Evolutionary conservation across 2,329 filamentous ascomycete genomes (phyloP).

Genomic region (Apiospora arundinis): DNA sequence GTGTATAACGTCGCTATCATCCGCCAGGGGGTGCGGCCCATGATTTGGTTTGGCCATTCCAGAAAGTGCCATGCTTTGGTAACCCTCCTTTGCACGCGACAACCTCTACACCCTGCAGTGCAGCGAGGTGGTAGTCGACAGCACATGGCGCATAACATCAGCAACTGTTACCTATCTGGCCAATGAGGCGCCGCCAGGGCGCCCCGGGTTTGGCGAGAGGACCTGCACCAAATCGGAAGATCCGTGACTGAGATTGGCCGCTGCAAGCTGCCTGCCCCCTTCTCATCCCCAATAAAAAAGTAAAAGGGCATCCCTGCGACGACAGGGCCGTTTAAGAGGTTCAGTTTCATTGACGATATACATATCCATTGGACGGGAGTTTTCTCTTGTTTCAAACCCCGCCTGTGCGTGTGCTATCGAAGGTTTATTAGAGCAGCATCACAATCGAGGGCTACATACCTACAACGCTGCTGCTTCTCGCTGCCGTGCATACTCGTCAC

Average conservation of each 20-base stretch:
- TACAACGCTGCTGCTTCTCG: constrained; percentile 2
- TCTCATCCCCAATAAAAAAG: neutral
- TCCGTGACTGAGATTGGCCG: neutral
- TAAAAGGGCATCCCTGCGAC: neutral
- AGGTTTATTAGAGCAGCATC: neutral
- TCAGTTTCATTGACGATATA: constrained; percentile 7
- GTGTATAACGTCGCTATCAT: neutral
- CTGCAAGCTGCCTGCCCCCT: neutral
- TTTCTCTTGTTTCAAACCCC: constrained; percentile 12
- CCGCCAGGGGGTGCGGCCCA: no score
- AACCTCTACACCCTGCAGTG: neutral
- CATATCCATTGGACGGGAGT: constrained; percentile 7
- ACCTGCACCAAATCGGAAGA: constrained; percentile 12
- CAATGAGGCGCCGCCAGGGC: neutral
- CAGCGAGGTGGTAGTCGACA: neutral
- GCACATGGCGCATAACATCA: constrained; percentile 11
- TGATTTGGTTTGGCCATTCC: neutral
- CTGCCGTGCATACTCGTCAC: constrained; percentile 5
- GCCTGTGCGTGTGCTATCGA: neutral
- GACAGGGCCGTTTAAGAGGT: neutral
- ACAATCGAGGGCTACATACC: neutral
- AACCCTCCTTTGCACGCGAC: neutral
- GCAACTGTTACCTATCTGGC: neutral
- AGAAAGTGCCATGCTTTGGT: constrained; percentile 1
- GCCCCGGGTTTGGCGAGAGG: neutral